These are phyloP conservation scores for Mycena vitilis DNA, from an alignment of 768 basidiomycete species.

Conservation along the genomic window DNA sequence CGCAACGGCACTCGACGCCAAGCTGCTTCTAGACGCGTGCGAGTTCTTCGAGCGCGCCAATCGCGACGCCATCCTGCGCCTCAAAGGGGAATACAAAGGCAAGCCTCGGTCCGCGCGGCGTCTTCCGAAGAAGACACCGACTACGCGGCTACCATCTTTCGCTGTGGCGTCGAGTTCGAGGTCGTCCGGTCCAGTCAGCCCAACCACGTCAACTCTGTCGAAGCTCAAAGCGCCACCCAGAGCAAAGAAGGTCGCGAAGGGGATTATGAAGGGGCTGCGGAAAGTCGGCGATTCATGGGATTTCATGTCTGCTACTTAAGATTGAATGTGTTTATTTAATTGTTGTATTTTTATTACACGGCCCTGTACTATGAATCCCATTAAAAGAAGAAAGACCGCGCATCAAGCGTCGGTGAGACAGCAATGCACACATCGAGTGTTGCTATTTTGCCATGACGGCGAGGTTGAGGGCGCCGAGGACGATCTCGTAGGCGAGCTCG, in stretches of 20 bases:
- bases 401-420: slow-evolving; percentile 22
- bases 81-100: slow-evolving; percentile 32
- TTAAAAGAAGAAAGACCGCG: slow-evolving; percentile 14
- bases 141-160: background rate
- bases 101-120: slow-evolving; percentile 27
- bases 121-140: slow-evolving; percentile 28
- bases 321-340: slow-evolving; percentile 2
- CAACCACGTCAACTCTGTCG: background rate
- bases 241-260: slow-evolving; percentile 30
- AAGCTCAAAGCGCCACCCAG: slow-evolving; percentile 14
- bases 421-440: background rate
- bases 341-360: slow-evolving; percentile 22
- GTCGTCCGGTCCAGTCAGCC: background rate
- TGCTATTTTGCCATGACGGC: slow-evolving; percentile 43
- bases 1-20: slow-evolving; percentile 34
- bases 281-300: slow-evolving; percentile 32
- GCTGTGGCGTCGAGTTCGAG: background rate
- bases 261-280: slow-evolving; percentile 29
- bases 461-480: slow-evolving; percentile 66
- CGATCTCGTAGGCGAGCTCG: slow-evolving; percentile 84
- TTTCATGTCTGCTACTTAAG: slow-evolving; percentile 16
- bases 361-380: slow-evolving; percentile 12
- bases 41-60: slow-evolving; percentile 35
- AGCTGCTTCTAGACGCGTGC: slow-evolving; percentile 35
- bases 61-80: slow-evolving; percentile 34